Base-by-base conservation (phyloP, 2,329 filamentous ascomycete genomes). In the Phaeosphaeria sp. region DNA sequence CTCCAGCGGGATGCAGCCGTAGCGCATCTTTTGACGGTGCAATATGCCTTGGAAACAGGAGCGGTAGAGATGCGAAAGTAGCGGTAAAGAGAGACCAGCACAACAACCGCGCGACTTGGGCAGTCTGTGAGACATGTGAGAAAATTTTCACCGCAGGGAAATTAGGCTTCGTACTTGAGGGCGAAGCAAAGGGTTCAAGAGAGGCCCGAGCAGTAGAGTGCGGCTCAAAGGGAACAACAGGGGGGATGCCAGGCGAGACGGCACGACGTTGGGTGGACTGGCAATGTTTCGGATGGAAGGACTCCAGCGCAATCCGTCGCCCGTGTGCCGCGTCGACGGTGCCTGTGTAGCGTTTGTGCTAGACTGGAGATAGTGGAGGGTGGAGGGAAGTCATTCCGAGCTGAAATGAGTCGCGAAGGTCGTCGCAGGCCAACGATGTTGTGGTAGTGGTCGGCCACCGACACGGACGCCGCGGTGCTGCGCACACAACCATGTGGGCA, bases 91-190 rank as follows among this genome's bases (percentile, higher is more conserved):
- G 22, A 69, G 68, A 70, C 66, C 60, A 67, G 58, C 62, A 67
- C 62, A 62, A 60, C 60, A 58, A 62, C 64, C 61, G 65, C 60
- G 60, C 61, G 52, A 59, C 56, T 54, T 63, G 59, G 59, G 62
- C 60, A 65, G 52, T 60, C 60, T 69, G 72, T 72, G 69, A 75
- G 73, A 75, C 71, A 66, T 55, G 59, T 60, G 54, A 36, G 30
- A 56, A 65, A 72, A 72, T 67, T 74, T 75, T 73, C 61, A 62
- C 65, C 50, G 62, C 58, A 63, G 71, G 73, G 74, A 77, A 65
- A 77, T 77, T 75, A 66, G 58, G 41, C 57, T 66, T 66, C 62
- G 63, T 66, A 64, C 66, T 60, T n/a, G 63, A 11, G 44, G 22
- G 44, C 63, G 55, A 61, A 61, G 62, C 52, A 54, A 60, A 62